Percentiles rank a stretch among this genome's conserved stretches.
Conservation (phyloP, 2,329 filamentous ascomycete species). For the Alternaria hordeiaustralica region DNA sequence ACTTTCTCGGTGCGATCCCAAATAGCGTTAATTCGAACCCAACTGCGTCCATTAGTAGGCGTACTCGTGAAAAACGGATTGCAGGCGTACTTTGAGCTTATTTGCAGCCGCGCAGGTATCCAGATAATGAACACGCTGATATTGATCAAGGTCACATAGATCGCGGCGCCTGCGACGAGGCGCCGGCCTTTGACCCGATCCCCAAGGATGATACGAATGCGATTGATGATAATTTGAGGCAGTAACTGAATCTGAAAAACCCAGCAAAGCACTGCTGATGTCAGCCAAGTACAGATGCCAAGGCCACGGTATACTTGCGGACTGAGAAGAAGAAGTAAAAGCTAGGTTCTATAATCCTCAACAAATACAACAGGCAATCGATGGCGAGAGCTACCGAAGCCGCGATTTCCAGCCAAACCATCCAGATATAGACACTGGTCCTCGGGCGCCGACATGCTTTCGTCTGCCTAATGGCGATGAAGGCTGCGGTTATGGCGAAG, state of each 20-base stretch:
- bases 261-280: constrained; percentile 27
- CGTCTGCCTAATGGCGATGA: constrained; percentile 36
- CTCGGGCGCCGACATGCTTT: constrained; percentile 25
- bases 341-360: constrained; percentile 39
- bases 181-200: constrained; percentile 19
- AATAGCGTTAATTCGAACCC: constrained; percentile 31
- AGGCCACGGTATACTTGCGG: constrained; percentile 16
- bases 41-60: constrained; percentile 5
- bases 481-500: constrained; percentile 36
- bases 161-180: constrained; percentile 22
- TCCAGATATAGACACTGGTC: constrained; percentile 52
- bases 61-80: not conserved
- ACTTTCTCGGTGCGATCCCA: constrained; percentile 39
- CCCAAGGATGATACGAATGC: constrained; percentile 33
- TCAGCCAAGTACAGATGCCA: constrained; percentile 4
- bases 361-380: constrained; percentile 44
- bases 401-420: constrained; percentile 57
- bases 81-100: constrained; percentile 18
- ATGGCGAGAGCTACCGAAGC: constrained; percentile 52
- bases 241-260: constrained; percentile 38
- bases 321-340: constrained; percentile 42
- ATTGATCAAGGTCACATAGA: constrained; percentile 32
- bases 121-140: constrained; percentile 40
- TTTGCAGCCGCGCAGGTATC: constrained; percentile 38
- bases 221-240: constrained; percentile 41